Base-by-base conservation (phyloP, 192 early-diverging fungal species). In the Cetraspora pellucida region DNA sequence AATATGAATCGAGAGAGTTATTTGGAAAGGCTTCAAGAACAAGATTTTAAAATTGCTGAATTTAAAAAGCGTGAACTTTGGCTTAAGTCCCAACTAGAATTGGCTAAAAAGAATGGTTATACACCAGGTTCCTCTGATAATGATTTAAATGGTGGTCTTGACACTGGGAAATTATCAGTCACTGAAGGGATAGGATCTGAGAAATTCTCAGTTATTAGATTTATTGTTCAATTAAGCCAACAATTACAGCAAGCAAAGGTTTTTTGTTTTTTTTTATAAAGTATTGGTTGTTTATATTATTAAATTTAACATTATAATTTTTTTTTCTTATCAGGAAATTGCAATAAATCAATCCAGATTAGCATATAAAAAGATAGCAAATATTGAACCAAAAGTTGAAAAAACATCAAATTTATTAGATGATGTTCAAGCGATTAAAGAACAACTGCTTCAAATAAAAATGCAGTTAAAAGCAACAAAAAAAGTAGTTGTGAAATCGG, bases 161-260 rank as follows among this genome's bases (percentile, higher is more conserved):
- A 44, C 75, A 66, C 78, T 13, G 76, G 82, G 17, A 25, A 77
- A 45, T 49, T 83, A 2, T 77, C 85, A 45, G 79, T 81, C 47
- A 66, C 76, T 4, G 82, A 82, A 43, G 79, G 86, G 21, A 50
- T 81, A 27, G 83, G 78, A 16, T 81, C 81, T 0, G 88, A 89
- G 37, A 87, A 87, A 54, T 81, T 79, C 19, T 80, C 82, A 19
- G 68, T 89, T 52, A 85, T 84, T 77, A 80, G 84, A 45, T 77
- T 82, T 13, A 69, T 89, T 9, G 77, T 87, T 52, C 81, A 81
- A 28, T 78, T 85, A 27, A 89, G 86, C 57, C 70, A 83, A 0
- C 85, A 89, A 71, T 60, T 87, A 14, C 78, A 81, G 10, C 76
- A 83, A 21, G 81, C 84, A 14, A 85, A 84, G 81, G 70, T 72